These are phyloP conservation scores for Mercurialis annua DNA, from an alignment of 345 rosid genomes.

Conservation along the genomic window DNA sequence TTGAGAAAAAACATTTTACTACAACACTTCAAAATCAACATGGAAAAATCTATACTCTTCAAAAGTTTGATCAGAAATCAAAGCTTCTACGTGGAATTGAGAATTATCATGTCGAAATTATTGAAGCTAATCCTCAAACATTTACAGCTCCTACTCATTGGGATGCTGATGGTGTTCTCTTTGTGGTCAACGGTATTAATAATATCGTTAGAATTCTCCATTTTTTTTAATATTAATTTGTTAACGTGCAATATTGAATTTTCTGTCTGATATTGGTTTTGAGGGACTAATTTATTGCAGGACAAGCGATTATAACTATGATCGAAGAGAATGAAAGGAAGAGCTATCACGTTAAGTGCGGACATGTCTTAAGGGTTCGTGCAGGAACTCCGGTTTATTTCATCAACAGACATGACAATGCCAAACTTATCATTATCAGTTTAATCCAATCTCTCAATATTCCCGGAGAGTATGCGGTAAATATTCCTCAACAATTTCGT, in stretches of 20 bases:
- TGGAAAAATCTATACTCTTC: constrained; percentile 14
- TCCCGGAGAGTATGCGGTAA: constrained; percentile 36
- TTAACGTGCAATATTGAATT: background rate
- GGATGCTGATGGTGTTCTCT: constrained; percentile 20
- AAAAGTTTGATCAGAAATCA: constrained; percentile 19
- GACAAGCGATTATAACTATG: constrained; percentile 37
- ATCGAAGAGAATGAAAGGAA: constrained; percentile 18
- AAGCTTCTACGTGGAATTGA: constrained; percentile 19
- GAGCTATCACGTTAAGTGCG: constrained; percentile 16
- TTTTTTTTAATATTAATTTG: background rate
- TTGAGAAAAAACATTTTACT: constrained; percentile 11
- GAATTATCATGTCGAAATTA: constrained; percentile 6
- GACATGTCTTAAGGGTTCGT: constrained; percentile 15
- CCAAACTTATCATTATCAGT: constrained; percentile 27
- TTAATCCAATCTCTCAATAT: constrained; percentile 38
- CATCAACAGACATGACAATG: constrained; percentile 15
- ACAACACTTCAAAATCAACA: background rate
- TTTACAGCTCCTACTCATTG: constrained; percentile 16
- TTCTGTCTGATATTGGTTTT: background rate
- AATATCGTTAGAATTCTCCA: background rate
- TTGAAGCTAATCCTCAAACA: constrained; percentile 23
- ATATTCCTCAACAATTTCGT: too few relatives aligned
- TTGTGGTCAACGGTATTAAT: constrained; percentile 20
- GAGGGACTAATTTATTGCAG: constrained; percentile 19
- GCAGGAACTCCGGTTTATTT: constrained; percentile 21